Conservation (phyloP, 345 rosid species). For the Salix purpurea region DNA sequence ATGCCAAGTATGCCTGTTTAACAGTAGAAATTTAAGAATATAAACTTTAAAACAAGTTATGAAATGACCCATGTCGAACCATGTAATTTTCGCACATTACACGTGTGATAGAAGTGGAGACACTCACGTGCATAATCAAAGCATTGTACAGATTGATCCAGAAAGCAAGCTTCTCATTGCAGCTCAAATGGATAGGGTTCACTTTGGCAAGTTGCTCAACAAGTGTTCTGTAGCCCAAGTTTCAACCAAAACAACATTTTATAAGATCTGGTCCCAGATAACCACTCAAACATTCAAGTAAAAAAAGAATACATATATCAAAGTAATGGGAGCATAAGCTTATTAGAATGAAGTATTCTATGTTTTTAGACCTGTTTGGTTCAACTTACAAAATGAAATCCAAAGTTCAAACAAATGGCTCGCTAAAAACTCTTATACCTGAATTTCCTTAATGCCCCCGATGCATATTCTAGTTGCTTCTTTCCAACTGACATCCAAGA, state of each 20-base stretch:
- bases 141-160: conserved; percentile 94
- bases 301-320: neutral
- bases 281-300: neutral
- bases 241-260: conserved; percentile 4
- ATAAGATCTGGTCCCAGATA: conserved; percentile 10
- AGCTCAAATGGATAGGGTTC: conserved; percentile 27
- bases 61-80: neutral
- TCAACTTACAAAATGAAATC: neutral
- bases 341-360: neutral
- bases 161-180: conserved; percentile 65
- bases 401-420: neutral
- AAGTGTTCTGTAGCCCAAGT: conserved; percentile 13
- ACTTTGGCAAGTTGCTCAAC: conserved; percentile 29
- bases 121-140: conserved; percentile 83
- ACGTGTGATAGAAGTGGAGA: conserved; percentile 4
- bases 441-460: conserved; percentile 25
- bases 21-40: conserved; percentile 12
- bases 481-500: conserved; percentile 30
- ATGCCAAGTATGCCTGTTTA: conserved; percentile 25
- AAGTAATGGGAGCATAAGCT: neutral
- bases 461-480: conserved; percentile 25
- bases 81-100: neutral
- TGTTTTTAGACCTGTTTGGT: neutral
- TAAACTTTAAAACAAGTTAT: neutral
- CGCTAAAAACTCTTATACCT: conserved; percentile 9